phyloP scores from a whole-genome alignment of 2,329 filamentous ascomycete genomes.

The Phaeoacremonium minimum region DNA sequence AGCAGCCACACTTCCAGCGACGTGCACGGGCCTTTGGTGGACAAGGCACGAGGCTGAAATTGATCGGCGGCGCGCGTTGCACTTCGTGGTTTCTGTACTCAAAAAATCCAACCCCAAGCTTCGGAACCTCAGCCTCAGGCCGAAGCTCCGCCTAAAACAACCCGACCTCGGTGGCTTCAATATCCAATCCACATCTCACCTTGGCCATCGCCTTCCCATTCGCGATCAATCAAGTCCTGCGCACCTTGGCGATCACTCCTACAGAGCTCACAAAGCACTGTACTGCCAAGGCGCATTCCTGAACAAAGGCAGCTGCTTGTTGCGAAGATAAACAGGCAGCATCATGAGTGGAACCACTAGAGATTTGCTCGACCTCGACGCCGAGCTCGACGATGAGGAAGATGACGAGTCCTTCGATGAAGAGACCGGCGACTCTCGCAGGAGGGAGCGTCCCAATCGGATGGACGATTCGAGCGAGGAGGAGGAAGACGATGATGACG shows the following conservation, averaged over 20 bases:
- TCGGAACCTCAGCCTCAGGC: conserved; percentile 2
- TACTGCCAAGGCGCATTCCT: too few species aligned
- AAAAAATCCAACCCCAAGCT: conserved; percentile 6
- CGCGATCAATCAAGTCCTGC: too few species aligned
- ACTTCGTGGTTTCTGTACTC: conserved; percentile 2
- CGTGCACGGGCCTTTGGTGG: conserved; percentile 1
- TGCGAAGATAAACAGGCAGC: too few species aligned
- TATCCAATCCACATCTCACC: too few species aligned
- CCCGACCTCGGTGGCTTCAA: too few species aligned
- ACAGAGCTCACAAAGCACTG: too few species aligned
- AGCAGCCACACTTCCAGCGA: too few species aligned
- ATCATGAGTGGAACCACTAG: conserved; percentile 63
- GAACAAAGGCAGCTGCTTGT: too few species aligned
- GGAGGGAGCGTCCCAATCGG: conserved; percentile 36
- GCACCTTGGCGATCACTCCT: too few species aligned
- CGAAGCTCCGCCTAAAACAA: not conserved
- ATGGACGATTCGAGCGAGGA: conserved; percentile 87
- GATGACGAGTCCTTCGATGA: conserved; percentile 82
- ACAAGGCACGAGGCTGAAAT: conserved; percentile 3
- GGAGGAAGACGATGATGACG: conserved; percentile 88
- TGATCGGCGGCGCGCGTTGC: conserved; percentile 2
- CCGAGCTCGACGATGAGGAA: conserved; percentile 80
- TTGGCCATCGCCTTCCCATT: too few species aligned
- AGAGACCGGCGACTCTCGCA: conserved; percentile 58
- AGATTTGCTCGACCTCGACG: conserved; percentile 79